Evolutionary conservation across 371 early-diverging fungal genomes (phyloP).

Genomic region (Funneliformis caledonium): DNA sequence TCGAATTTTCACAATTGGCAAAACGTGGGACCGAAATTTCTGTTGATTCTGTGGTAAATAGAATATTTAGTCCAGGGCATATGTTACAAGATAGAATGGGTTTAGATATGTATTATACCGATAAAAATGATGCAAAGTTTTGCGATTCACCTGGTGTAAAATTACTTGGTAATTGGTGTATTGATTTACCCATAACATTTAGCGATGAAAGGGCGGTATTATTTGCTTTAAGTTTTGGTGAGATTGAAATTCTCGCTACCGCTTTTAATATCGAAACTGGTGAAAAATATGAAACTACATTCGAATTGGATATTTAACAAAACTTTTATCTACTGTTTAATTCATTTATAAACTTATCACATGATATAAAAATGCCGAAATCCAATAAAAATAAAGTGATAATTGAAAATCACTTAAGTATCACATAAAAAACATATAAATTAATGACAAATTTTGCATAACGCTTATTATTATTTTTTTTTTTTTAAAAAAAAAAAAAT

Average conservation of each 20-base stretch:
- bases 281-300: background rate
- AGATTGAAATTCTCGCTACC: constrained; percentile 1
- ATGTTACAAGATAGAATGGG: background rate
- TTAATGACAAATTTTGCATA: too few species aligned
- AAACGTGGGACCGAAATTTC: background rate
- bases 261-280: background rate
- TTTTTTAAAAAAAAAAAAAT: too few species aligned
- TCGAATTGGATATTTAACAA: background rate
- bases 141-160: constrained; percentile 6
- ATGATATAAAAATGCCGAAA: too few species aligned
- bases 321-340: background rate
- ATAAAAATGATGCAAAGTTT: background rate
- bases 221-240: background rate
- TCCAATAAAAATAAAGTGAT: too few species aligned
- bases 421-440: too few species aligned
- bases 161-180: background rate
- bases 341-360: too few species aligned
- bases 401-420: too few species aligned
- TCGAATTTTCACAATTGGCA: background rate
- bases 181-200: background rate
- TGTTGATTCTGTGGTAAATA: background rate
- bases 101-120: background rate
- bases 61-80: background rate
- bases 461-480: too few species aligned
- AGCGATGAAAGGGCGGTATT: background rate